These are phyloP conservation scores for Agaricus blazei DNA, from an alignment of 768 basidiomycete genomes.

Conservation along the genomic window DNA sequence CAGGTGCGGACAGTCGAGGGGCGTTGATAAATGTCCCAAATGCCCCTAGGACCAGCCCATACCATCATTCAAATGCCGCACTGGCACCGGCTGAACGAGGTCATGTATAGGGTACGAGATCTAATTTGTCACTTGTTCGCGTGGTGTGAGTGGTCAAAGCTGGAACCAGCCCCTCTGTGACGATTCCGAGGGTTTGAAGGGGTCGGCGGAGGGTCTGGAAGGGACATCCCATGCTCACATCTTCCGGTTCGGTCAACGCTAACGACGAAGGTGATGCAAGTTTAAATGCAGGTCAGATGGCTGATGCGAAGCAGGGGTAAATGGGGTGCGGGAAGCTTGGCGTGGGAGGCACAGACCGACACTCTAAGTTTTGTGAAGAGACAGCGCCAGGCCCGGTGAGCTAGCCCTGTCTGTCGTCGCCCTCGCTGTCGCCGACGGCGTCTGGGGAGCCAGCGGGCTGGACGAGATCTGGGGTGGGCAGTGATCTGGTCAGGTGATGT, in stretches of 20 bases:
- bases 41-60: neutral
- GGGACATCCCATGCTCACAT: neutral
- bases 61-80: conserved; percentile 2
- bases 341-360: conserved; percentile 3
- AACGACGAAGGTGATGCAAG: neutral
- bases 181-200: neutral
- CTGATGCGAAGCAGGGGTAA: conserved; percentile 2
- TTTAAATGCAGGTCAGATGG: conserved; percentile 4
- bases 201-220: no score
- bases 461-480: conserved; percentile 4
- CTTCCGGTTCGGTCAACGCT: neutral
- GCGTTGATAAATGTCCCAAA: neutral
- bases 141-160: neutral
- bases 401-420: no score
- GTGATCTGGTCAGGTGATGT: conserved; percentile 3
- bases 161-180: neutral
- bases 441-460: neutral
- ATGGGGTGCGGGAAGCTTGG: conserved; percentile 6
- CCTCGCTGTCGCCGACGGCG: no score
- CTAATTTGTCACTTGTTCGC: neutral
- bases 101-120: neutral
- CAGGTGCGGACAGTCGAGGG: neutral
- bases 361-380: neutral
- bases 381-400: no score
- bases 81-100: neutral